Evolutionary conservation across 192 early-diverging fungal genomes (phyloP).

Genomic region (Backusella tarrabulga): DNA sequence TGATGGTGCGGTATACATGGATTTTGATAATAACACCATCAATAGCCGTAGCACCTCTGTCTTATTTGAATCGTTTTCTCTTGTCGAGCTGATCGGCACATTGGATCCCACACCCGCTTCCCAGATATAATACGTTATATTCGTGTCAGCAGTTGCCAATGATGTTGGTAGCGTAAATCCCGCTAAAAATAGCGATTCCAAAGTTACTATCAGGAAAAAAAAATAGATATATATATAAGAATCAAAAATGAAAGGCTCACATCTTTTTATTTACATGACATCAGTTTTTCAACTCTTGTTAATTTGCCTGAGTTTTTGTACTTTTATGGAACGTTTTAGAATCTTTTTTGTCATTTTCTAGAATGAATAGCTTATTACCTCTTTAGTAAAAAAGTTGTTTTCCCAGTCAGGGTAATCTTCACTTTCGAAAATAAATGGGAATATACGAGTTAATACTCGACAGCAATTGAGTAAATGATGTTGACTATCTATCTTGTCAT

Average conservation of each 20-base stretch:
- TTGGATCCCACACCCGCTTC: constrained; percentile 77
- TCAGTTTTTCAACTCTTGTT: constrained; percentile 51
- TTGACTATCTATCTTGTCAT: constrained; percentile 18
- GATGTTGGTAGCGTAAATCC: constrained; percentile 70
- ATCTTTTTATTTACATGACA: constrained; percentile 31
- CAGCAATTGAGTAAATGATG: constrained; percentile 74
- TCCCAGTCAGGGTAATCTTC: constrained; percentile 53
- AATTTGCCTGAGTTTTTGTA: not conserved
- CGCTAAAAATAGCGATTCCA: constrained; percentile 59
- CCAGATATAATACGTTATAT: constrained; percentile 70
- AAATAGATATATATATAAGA: not conserved
- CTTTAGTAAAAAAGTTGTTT: constrained; percentile 44
- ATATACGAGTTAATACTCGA: constrained; percentile 76
- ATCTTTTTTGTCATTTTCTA: not conserved
- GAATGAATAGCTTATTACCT: not conserved
- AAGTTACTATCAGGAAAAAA: constrained; percentile 14
- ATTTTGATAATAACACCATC: constrained; percentile 71
- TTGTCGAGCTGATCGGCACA: constrained; percentile 60
- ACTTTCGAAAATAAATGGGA: constrained; percentile 84
- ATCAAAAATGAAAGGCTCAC: not conserved
- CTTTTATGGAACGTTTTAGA: not conserved
- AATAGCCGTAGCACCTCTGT: constrained; percentile 80
- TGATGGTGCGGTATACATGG: constrained; percentile 70
- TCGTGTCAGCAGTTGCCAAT: constrained; percentile 25
- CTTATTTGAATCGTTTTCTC: constrained; percentile 66